Evolutionary conservation across 768 basidiomycete genomes (phyloP), one percentile per base, ranked within the genome.

Genomic region (Amanita subjunquillea): DNA sequence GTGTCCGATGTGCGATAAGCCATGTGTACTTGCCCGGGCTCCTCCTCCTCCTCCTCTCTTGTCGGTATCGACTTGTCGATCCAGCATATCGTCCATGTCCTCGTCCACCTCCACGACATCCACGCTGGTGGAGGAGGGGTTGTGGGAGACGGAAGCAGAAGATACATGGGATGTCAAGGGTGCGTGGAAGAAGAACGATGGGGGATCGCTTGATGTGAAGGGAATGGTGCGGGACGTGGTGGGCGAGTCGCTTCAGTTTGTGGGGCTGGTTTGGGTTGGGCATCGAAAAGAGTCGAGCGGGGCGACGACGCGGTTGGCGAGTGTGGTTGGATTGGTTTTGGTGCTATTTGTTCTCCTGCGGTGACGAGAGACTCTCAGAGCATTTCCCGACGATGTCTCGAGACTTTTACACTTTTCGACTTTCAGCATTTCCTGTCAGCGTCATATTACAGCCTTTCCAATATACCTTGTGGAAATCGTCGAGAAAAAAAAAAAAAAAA

Each of bases 1-100:
- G 2, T 52, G 51, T 52, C 51, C 32, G 13, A 44, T 20, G 17
- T 52, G 51, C 29, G 34, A 52, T 25, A 10, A n/a, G n/a, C 36
- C 15, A 6, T 52, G 32, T 20, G 27, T 52, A 12, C 15, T 51
- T 17, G 2, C 40, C 2, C 10, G 6, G 27, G 27, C 32, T 32
- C 32, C 32, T 20, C n/a, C n/a, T n/a, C n/a, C n/a, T n/a, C 17
- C 4, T 12, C 32, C 32, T 12, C 17, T 1, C 13, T n/a, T 38
- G 9, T 44, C 41, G 1, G 40, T 23, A 0, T 36, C 22, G 2
- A 10, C 42, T 27, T 25, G 41, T 32, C 22, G 25, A 3, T 50
- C 49, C n/a, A 49, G 36, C 6, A 30, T 12, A 8, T 29, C 32
- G 3, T 37, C 50, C 1, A 5, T 6, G 2, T 30, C 29, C 7